A percentile compares a stretch with the other conserved stretches of the same genome.
Evolutionary conservation across 225 moss, liverwort and hornwort genomes (phyloP).

Genomic region (Bryum argenteum): DNA sequence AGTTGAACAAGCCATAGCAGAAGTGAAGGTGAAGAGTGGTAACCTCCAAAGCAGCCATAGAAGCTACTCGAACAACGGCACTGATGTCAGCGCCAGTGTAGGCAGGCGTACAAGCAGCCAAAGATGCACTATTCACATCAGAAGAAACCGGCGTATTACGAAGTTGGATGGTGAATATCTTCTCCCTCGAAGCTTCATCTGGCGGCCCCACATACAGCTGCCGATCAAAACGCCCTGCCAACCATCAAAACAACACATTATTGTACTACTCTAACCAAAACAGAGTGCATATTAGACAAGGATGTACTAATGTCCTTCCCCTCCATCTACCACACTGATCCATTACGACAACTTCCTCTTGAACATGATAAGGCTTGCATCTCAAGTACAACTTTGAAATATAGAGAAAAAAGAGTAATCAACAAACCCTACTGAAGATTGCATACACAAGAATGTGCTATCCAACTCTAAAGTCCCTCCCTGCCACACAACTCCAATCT

Average conservation of each 20-base stretch:
- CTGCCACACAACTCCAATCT: background rate
- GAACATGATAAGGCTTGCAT: constrained; percentile 4
- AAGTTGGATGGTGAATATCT: constrained; percentile 90
- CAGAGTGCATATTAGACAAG: background rate
- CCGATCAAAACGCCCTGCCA: constrained; percentile 91
- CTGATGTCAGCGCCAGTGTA: constrained; percentile 93
- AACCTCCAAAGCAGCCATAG: constrained; percentile 86
- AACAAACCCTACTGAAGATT: too few species aligned
- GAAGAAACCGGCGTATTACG: constrained; percentile 66
- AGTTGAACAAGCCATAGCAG: background rate
- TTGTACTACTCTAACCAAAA: background rate
- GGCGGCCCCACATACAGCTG: constrained; percentile 89
- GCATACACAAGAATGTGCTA: too few species aligned
- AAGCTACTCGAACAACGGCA: constrained; percentile 87
- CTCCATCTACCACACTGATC: constrained; percentile 2
- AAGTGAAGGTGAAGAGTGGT: background rate
- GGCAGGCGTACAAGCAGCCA: constrained; percentile 64
- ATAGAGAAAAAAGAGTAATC: constrained; percentile 35
- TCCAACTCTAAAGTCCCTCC: too few species aligned
- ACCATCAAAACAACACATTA: constrained; percentile 20
- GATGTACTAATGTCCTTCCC: background rate
- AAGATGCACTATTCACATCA: constrained; percentile 51
- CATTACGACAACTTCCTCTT: background rate
- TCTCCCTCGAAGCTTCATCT: constrained; percentile 70
- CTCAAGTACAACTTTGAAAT: constrained; percentile 1